Percentiles rank a stretch among this genome's conserved stretches.
These are phyloP conservation scores for Saturnispora kantuleensis DNA, from an alignment of 805 yeast species.

Conservation along the genomic window DNA sequence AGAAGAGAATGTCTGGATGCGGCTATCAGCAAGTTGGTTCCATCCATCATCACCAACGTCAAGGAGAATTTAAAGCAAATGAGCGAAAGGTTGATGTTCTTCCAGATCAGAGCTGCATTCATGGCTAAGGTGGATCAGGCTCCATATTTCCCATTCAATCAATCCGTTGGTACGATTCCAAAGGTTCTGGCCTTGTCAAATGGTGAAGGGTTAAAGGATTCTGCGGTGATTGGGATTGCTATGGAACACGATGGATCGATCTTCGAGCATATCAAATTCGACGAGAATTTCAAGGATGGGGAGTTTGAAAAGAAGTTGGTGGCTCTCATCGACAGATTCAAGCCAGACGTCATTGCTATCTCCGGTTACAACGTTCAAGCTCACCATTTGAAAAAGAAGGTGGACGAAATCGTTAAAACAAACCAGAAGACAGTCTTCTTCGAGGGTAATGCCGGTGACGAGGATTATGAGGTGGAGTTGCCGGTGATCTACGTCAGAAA, in stretches of 20 bases:
- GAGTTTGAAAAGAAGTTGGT: constrained; percentile 60
- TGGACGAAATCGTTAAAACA: constrained; percentile 43
- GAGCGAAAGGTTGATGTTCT: constrained; percentile 62
- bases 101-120: constrained; percentile 61
- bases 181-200: constrained; percentile 72
- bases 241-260: constrained; percentile 75
- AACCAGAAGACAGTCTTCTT: constrained; percentile 44
- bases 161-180: constrained; percentile 73
- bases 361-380: constrained; percentile 79
- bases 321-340: constrained; percentile 47
- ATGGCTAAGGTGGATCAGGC: constrained; percentile 79
- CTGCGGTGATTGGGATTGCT: constrained; percentile 77
- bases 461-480: constrained; percentile 29
- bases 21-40: constrained; percentile 59
- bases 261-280: constrained; percentile 68
- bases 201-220: constrained; percentile 78
- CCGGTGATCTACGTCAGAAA: constrained; percentile 80
- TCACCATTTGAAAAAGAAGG: constrained; percentile 46
- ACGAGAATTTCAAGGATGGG: constrained; percentile 53
- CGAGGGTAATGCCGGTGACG: constrained; percentile 30
- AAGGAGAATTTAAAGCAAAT: constrained; percentile 73
- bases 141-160: constrained; percentile 76
- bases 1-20: constrained; percentile 57
- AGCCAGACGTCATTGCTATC: constrained; percentile 85
- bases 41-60: constrained; percentile 61